phyloP scores from a whole-genome alignment of 2,329 filamentous ascomycete species.

The Sporothrix protearum region DNA sequence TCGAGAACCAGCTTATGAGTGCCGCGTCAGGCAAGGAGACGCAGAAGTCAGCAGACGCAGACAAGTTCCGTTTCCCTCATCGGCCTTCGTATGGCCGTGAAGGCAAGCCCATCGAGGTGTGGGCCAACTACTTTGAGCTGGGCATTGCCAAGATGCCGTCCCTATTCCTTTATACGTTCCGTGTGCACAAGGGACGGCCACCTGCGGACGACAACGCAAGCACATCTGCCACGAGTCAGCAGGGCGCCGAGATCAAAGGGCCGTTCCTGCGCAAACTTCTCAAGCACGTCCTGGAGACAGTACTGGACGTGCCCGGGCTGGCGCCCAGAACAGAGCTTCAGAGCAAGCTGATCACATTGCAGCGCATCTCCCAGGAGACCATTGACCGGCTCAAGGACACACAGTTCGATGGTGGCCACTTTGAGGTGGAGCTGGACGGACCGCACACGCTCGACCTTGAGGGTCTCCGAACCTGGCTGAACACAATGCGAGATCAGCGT shows the following conservation, averaged over 20 bases:
- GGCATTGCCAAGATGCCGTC: slow-evolving; percentile 34
- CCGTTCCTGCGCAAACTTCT: slow-evolving; percentile 27
- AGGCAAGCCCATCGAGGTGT: slow-evolving; percentile 45
- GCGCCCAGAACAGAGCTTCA: slow-evolving; percentile 29
- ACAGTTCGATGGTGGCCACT: slow-evolving; percentile 21
- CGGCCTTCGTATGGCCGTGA: slow-evolving; percentile 49
- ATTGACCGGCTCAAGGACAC: slow-evolving; percentile 21
- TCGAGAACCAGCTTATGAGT: slow-evolving; percentile 31
- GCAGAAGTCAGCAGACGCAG: background rate
- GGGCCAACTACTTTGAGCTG: slow-evolving; percentile 55
- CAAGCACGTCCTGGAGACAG: slow-evolving; percentile 34
- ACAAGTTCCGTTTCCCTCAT: slow-evolving; percentile 37
- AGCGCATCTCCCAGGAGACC: slow-evolving; percentile 12
- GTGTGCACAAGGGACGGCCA: slow-evolving; percentile 31
- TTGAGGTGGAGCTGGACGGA: slow-evolving; percentile 42
- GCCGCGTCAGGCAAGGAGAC: background rate
- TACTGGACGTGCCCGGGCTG: slow-evolving; percentile 35
- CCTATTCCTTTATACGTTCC: slow-evolving; percentile 47
- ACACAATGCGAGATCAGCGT: slow-evolving; percentile 40
- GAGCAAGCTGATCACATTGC: slow-evolving; percentile 26
- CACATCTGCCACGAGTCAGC: slow-evolving; percentile 24
- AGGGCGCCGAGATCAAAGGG: slow-evolving; percentile 22
- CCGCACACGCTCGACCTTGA: slow-evolving; percentile 42
- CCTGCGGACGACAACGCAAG: slow-evolving; percentile 26
- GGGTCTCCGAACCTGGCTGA: slow-evolving; percentile 45